phyloP scores from a whole-genome alignment of 352 stramenopile species.

The Pythium angustatum region DNA sequence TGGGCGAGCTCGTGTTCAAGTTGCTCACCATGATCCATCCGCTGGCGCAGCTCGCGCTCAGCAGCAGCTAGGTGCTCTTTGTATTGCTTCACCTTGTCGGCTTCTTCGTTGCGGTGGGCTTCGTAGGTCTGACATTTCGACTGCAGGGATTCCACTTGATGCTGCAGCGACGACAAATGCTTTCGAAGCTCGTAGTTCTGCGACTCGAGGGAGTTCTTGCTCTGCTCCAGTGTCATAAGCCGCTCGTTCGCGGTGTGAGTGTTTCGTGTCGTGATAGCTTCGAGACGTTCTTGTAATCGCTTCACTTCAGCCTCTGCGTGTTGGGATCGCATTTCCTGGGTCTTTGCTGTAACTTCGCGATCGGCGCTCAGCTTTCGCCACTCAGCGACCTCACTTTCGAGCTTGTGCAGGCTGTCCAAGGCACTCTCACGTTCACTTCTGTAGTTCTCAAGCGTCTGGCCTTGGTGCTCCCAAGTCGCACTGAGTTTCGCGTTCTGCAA shows the following conservation, averaged over 20 bases:
- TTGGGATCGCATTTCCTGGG: constrained; percentile 43
- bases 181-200: constrained; percentile 55
- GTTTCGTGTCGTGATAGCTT: constrained; percentile 38
- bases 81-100: constrained; percentile 37
- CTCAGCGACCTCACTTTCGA: constrained; percentile 50
- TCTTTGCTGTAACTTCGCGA: constrained; percentile 40
- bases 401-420: constrained; percentile 43
- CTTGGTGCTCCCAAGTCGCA: constrained; percentile 55
- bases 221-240: constrained; percentile 51
- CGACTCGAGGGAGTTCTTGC: constrained; percentile 50
- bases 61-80: constrained; percentile 29
- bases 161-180: constrained; percentile 45
- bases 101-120: constrained; percentile 33
- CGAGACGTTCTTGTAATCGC: constrained; percentile 44
- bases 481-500: constrained; percentile 61
- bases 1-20: constrained; percentile 51
- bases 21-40: constrained; percentile 38
- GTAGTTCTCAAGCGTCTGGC: constrained; percentile 46
- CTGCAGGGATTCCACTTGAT: constrained; percentile 50
- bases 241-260: constrained; percentile 62
- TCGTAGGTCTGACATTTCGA: constrained; percentile 49
- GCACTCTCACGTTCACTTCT: constrained; percentile 47
- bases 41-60: constrained; percentile 34
- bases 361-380: constrained; percentile 43
- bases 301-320: constrained; percentile 44